Evolutionary conservation across 2,329 filamentous ascomycete species (phyloP), one percentile per base, ranked within the genome.

Genomic region (Penicillium sclerotigenum): DNA sequence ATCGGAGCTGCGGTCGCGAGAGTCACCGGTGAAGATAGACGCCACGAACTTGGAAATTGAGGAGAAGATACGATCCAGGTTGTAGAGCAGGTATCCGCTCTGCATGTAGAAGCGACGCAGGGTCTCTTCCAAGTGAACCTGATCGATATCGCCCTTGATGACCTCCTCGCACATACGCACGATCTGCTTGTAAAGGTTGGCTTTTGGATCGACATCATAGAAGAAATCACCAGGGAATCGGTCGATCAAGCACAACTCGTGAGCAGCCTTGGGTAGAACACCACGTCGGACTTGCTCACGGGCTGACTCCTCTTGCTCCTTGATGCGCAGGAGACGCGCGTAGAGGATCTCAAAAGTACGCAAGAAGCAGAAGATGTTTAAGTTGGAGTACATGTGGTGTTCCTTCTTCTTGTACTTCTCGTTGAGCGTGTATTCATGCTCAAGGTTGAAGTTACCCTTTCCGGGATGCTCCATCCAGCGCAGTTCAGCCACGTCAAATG

Each of bases 351-450:
- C 86, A 72, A 99, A 94, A 59, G 96, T 87, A 64, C 88, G 90
- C 78, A 99, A 89, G 80, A 99, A 97, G 74, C 94, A 92, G 71
- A 91, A 96, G 57, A 99, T 87, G 4, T 88, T 90, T 66, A 91
- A 84, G 72, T 97, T 97, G 71, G 87, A 88, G 77, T 95, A 99
- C 71, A 97, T 85, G 70, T 93, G 93, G 78, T 91, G 96, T 75
- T 85, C 87, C 11, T 86, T 86, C 45, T 92, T 89, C 63, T 83
- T 82, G 75, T 94, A 96, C 56, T 89, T 87, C 49, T 91, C 89
- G 59, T 96, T 91, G 40, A 83, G 58, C 76, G 88, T 79, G 82
- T 93, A 75, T 83, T 83, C 75, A 81, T 86, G 68, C 81, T 84
- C 63, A 83, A 85, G 37, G 78, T 81, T 68, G 80, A 84, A 71